A percentile compares a stretch with the other conserved stretches of the same genome.
Evolutionary conservation across 169 alveolate genomes (phyloP).

Genomic region (Cryptosporidium canis): DNA sequence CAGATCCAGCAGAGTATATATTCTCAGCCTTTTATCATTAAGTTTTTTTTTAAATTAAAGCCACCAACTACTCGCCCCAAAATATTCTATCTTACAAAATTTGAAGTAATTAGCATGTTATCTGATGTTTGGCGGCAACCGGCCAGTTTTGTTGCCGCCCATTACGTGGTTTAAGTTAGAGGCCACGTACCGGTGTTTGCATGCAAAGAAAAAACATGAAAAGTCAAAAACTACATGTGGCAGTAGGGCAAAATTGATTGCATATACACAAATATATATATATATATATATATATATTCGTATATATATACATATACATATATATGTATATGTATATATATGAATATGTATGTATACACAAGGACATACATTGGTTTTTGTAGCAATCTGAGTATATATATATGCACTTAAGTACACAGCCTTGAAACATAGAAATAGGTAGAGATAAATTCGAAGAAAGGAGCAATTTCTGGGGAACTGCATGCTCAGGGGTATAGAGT

Average conservation of each 20-base stretch:
- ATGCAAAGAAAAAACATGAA: slow-evolving; percentile 45
- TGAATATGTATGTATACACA: too few relatives aligned
- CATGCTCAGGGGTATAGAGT: background rate
- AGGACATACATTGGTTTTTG: too few relatives aligned
- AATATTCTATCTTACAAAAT: background rate
- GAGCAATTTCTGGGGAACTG: background rate
- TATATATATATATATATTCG: background rate
- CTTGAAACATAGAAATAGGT: background rate
- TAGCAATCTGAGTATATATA: too few relatives aligned
- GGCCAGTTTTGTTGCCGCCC: slow-evolving; percentile 2
- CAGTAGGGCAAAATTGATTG: background rate
- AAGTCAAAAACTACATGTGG: slow-evolving; percentile 56
- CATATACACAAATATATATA: background rate
- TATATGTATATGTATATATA: too few relatives aligned
- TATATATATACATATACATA: background rate
- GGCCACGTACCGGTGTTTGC: slow-evolving; percentile 67
- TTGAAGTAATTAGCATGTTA: slow-evolving; percentile 38
- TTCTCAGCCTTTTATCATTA: background rate
- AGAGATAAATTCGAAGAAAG: background rate
- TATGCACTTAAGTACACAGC: background rate
- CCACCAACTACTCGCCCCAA: background rate
- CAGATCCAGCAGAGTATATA: background rate
- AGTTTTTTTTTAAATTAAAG: background rate
- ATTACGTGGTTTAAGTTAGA: slow-evolving; percentile 34
- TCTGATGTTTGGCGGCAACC: slow-evolving; percentile 17